Evolutionary conservation across 352 stramenopile genomes (phyloP).

Genomic region (Globisporangium cylindrosporum): DNA sequence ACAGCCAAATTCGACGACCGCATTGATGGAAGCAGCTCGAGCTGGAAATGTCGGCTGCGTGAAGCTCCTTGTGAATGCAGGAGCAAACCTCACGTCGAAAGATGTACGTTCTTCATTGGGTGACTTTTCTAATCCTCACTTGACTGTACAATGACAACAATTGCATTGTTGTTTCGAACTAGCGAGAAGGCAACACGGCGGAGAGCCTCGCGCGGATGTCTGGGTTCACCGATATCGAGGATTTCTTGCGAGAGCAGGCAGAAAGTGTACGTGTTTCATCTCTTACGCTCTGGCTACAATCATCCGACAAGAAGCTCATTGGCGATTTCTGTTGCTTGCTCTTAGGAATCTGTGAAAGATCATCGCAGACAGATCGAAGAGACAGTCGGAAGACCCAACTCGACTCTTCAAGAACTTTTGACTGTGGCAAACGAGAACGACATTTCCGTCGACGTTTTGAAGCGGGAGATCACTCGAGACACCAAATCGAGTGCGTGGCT

Average conservation of each 20-base stretch:
- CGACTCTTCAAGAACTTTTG: slow-evolving; percentile 64
- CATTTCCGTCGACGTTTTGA: slow-evolving; percentile 72
- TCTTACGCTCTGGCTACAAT: neutral
- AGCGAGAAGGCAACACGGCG: slow-evolving; percentile 78
- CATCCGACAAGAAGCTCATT: neutral
- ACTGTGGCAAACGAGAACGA: slow-evolving; percentile 57
- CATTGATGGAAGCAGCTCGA: slow-evolving; percentile 83
- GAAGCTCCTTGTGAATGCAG: slow-evolving; percentile 61
- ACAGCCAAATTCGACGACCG: slow-evolving; percentile 84
- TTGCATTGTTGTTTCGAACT: neutral
- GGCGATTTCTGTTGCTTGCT: neutral
- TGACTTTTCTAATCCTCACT: neutral
- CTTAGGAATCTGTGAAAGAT: slow-evolving; percentile 81
- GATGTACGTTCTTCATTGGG: slow-evolving; percentile 46
- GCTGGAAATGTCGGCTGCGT: slow-evolving; percentile 78
- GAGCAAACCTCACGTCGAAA: slow-evolving; percentile 64
- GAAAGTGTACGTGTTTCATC: slow-evolving; percentile 59
- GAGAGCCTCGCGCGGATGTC: slow-evolving; percentile 59
- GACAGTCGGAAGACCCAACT: slow-evolving; percentile 53
- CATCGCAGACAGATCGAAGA: slow-evolving; percentile 84
- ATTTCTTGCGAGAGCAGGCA: slow-evolving; percentile 73
- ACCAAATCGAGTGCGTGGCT: slow-evolving; percentile 67
- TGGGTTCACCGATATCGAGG: slow-evolving; percentile 69
- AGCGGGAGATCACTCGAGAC: slow-evolving; percentile 76
- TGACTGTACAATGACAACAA: neutral